phyloP scores from a whole-genome alignment of 768 basidiomycete species.

The Antrodiella citrinella region DNA sequence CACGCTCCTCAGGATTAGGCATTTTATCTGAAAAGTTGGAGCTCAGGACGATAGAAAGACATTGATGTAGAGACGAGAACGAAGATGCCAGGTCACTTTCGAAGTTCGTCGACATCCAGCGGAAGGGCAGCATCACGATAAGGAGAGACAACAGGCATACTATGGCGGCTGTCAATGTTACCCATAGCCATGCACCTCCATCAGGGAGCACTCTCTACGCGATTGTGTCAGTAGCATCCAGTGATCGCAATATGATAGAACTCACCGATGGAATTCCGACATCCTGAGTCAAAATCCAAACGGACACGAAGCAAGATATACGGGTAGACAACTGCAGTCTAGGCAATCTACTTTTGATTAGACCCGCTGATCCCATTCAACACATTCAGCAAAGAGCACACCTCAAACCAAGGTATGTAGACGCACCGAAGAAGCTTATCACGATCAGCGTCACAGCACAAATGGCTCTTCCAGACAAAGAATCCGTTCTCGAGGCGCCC shows the following conservation, averaged over 20 bases:
- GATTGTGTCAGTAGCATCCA: slow-evolving; percentile 2
- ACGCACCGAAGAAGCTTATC: slow-evolving; percentile 31
- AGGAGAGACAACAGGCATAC: slow-evolving; percentile 31
- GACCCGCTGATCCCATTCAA: slow-evolving; percentile 24
- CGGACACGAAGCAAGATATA: slow-evolving; percentile 39
- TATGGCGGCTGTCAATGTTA: slow-evolving; percentile 30
- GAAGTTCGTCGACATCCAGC: slow-evolving; percentile 36
- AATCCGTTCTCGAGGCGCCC: slow-evolving; percentile 22
- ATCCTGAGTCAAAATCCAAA: slow-evolving; percentile 36
- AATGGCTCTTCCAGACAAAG: slow-evolving; percentile 25
- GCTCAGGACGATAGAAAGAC: slow-evolving; percentile 26
- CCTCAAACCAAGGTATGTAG: background rate
- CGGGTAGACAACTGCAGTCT: slow-evolving; percentile 35
- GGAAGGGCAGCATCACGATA: slow-evolving; percentile 29
- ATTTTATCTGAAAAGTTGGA: slow-evolving; percentile 15
- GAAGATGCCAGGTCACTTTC: slow-evolving; percentile 29
- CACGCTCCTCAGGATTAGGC: slow-evolving; percentile 6
- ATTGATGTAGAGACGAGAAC: slow-evolving; percentile 27
- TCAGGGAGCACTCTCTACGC: slow-evolving; percentile 18
- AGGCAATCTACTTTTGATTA: slow-evolving; percentile 37
- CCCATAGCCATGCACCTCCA: slow-evolving; percentile 32
- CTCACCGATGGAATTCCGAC: slow-evolving; percentile 26
- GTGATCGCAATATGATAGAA: background rate
- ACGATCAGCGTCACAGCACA: slow-evolving; percentile 33
- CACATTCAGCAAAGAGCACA: background rate